These are phyloP conservation scores for Raphanus raphanistrum DNA, from an alignment of 345 rosid genomes.

Conservation along the genomic window DNA sequence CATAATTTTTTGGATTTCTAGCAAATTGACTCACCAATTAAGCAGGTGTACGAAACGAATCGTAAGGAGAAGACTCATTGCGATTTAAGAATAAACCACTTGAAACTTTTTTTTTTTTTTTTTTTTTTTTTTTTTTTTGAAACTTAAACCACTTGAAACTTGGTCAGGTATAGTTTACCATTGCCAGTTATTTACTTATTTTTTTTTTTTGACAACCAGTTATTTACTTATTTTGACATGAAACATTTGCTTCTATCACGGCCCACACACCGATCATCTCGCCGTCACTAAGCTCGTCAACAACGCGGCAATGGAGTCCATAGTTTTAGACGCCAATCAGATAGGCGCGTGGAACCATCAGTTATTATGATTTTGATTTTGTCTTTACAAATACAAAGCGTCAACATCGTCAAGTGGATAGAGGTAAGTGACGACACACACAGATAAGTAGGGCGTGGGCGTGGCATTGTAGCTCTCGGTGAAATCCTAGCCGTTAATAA, in stretches of 20 bases:
- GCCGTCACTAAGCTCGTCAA: conserved; percentile 13
- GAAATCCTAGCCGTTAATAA: conserved; percentile 14
- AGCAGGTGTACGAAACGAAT: neutral
- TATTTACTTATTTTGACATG: neutral
- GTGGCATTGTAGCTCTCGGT: neutral
- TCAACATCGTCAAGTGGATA: conserved; percentile 14
- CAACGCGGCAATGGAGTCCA: conserved; percentile 10
- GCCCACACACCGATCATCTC: conserved; percentile 28
- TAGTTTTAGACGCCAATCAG: neutral
- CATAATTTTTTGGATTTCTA: no score
- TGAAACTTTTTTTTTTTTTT: no score
- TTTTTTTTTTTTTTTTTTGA: no score
- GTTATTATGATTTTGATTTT: neutral
- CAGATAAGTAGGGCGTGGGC: neutral
- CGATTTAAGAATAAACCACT: neutral
- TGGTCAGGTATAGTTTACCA: neutral
- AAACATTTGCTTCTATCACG: neutral
- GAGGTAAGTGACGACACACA: neutral
- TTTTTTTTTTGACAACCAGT: no score
- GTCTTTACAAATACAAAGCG: neutral
- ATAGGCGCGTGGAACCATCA: neutral
- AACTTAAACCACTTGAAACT: neutral
- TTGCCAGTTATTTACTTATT: no score
- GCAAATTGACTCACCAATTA: no score
- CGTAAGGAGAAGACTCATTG: neutral